phyloP scores from a whole-genome alignment of 306 rosid genomes.

The Elaeagnus macrophylla region DNA sequence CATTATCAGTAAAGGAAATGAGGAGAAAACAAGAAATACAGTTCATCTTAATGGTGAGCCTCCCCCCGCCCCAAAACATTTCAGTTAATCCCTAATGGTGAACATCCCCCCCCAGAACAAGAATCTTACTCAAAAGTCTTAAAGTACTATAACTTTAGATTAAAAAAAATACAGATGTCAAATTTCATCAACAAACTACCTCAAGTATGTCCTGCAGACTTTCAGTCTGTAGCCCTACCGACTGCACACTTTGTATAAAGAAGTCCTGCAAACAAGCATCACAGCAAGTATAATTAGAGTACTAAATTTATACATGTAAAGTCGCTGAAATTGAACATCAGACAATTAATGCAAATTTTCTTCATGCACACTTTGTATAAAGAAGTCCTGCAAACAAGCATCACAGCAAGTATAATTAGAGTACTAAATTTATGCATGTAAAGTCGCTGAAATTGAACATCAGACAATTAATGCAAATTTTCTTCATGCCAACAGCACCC shows the following conservation, averaged over 20 bases:
- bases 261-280: slow-evolving; percentile 56
- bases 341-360: too few relatives aligned
- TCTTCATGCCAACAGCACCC: too few relatives aligned
- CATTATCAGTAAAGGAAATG: slow-evolving; percentile 9
- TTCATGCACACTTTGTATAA: slow-evolving; percentile 73
- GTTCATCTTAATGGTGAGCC: too few relatives aligned
- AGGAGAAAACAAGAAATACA: too few relatives aligned
- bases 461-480: too few relatives aligned
- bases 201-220: slow-evolving; percentile 51
- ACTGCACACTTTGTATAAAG: slow-evolving; percentile 72
- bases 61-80: too few relatives aligned
- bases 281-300: slow-evolving; percentile 22
- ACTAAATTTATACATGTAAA: slow-evolving; percentile 1
- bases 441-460: neutral
- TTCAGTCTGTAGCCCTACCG: slow-evolving; percentile 53
- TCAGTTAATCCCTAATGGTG: too few relatives aligned
- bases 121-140: slow-evolving; percentile 7
- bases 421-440: neutral
- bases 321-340: too few relatives aligned
- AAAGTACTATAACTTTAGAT: slow-evolving; percentile 6
- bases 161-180: slow-evolving; percentile 12
- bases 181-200: slow-evolving; percentile 40
- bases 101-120: too few relatives aligned
- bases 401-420: slow-evolving; percentile 23
- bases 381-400: slow-evolving; percentile 62